Evolutionary conservation across 345 rosid species (phyloP).

Genomic region (Rhizophora apiculata): DNA sequence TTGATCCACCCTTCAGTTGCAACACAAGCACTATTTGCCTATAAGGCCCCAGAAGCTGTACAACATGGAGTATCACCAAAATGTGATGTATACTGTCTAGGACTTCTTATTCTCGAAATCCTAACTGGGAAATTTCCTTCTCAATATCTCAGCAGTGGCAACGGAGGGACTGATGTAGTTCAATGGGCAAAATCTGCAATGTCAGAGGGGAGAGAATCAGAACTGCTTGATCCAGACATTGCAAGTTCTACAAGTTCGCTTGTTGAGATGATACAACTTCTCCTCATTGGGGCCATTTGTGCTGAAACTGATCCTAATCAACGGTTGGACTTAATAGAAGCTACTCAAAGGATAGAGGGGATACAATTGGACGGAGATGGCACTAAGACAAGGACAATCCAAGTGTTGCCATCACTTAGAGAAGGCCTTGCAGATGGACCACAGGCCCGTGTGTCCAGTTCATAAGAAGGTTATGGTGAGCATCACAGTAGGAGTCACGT

Average conservation of each 20-base stretch:
- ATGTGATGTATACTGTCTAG: conserved; percentile 74
- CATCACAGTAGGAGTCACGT: background rate
- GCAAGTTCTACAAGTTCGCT: conserved; percentile 24
- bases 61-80: conserved; percentile 45
- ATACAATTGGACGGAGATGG: conserved; percentile 29
- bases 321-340: conserved; percentile 54
- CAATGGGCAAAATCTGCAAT: conserved; percentile 49
- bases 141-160: conserved; percentile 44
- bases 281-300: conserved; percentile 57
- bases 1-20: conserved; percentile 31
- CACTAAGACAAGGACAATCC: conserved; percentile 25
- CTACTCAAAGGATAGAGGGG: conserved; percentile 50
- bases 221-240: conserved; percentile 66
- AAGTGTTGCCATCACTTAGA: conserved; percentile 19
- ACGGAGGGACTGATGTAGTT: conserved; percentile 55
- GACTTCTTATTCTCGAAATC: conserved; percentile 67
- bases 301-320: conserved; percentile 38
- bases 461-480: background rate
- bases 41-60: conserved; percentile 57
- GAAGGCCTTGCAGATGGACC: conserved; percentile 26
- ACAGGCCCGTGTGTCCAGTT: background rate
- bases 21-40: conserved; percentile 45
- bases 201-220: conserved; percentile 41
- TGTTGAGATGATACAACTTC: conserved; percentile 44
- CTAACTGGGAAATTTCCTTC: conserved; percentile 66